Percentiles rank a stretch among this genome's conserved stretches.
Evolutionary conservation across 2,329 filamentous ascomycete genomes (phyloP).

Genomic region (Clarireedia paspali): DNA sequence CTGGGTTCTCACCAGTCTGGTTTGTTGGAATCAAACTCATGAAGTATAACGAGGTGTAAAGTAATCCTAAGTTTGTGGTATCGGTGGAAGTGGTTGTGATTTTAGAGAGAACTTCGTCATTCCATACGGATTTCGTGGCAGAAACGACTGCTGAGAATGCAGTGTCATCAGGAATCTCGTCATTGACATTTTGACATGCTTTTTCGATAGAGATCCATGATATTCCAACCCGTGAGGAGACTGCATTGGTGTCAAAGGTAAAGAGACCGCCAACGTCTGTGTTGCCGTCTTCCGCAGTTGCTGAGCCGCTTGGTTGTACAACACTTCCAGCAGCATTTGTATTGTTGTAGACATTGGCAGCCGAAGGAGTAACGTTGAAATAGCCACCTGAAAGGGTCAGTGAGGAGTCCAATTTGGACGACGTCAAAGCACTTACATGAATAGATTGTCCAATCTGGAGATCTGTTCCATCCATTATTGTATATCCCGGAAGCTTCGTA

Average conservation of each 20-base stretch:
- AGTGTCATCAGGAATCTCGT: conserved; percentile 37
- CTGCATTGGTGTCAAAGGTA: conserved; percentile 32
- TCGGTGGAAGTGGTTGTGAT: conserved; percentile 53
- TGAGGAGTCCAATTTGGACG: conserved; percentile 10
- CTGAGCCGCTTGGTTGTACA: neutral
- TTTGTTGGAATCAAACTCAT: conserved; percentile 43
- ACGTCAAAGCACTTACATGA: conserved; percentile 44
- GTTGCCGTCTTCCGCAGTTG: neutral
- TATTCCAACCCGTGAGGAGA: conserved; percentile 44
- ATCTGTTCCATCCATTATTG: conserved; percentile 58
- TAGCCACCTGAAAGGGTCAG: conserved; percentile 17
- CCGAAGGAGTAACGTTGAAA: conserved; percentile 18
- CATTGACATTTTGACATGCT: conserved; percentile 38
- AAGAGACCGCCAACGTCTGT: conserved; percentile 28
- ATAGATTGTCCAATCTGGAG: conserved; percentile 53
- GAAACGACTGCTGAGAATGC: conserved; percentile 33
- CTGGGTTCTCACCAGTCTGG: conserved; percentile 62
- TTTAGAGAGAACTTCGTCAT: conserved; percentile 9
- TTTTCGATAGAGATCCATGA: conserved; percentile 41
- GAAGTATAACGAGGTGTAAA: conserved; percentile 61
- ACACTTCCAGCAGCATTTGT: conserved; percentile 25
- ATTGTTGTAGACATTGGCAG: conserved; percentile 24
- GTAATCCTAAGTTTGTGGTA: conserved; percentile 45
- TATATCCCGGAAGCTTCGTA: conserved; percentile 10
- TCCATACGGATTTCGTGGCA: conserved; percentile 5